Base-by-base conservation (phyloP, 306 rosid genomes). In the Quercus ilex region DNA sequence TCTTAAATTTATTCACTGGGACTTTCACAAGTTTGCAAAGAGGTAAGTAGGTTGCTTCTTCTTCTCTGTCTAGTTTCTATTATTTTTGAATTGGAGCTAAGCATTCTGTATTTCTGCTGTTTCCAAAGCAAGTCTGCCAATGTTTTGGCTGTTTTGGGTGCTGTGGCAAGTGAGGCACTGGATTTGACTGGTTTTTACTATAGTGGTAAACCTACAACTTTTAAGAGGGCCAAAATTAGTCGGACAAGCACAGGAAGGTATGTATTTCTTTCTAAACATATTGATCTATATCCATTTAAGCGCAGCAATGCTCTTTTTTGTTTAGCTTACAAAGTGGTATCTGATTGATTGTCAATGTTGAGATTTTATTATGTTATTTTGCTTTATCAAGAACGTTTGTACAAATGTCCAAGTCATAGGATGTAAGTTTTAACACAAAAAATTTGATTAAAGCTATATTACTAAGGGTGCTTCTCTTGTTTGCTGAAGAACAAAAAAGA, bases 1-100 rank as follows among this genome's bases (percentile, higher is more conserved):
- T 89, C 91, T 95, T 73, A 90, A 84, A 76, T 95, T 91, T 85
- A 91, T 95, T 79, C 97, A 95, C 70, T 95, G 98, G 97, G 99
- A 95, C 82, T 95, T 95, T 80, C 97, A 95, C 91, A 95, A 95
- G 83, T 95, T 95, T 85, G 97, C 98, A 18, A 95, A 95, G 83
- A 91, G 91, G 98, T 93, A 78, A 73, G 69, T 78, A 63, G 73
- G 46, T 51, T 19, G 60, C 49, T 62, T 30, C 25, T 81, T 9
- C 69, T 17, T 72, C 20, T 68, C 56, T 53, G 38, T 69, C 38
- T 62, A 38, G 43, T 25, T 30, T 30, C 25, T 33, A 49, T 18
- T 73, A 26, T 71, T 58, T 80, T 26, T 51, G 28, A 77, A 41
- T 74, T 82, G 20, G 71, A 74, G 69, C 82, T 86, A 78, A 91